These are phyloP conservation scores for Apophysomyces sp. DNA, from an alignment of 371 early-diverging fungal genomes.

Conservation along the genomic window DNA sequence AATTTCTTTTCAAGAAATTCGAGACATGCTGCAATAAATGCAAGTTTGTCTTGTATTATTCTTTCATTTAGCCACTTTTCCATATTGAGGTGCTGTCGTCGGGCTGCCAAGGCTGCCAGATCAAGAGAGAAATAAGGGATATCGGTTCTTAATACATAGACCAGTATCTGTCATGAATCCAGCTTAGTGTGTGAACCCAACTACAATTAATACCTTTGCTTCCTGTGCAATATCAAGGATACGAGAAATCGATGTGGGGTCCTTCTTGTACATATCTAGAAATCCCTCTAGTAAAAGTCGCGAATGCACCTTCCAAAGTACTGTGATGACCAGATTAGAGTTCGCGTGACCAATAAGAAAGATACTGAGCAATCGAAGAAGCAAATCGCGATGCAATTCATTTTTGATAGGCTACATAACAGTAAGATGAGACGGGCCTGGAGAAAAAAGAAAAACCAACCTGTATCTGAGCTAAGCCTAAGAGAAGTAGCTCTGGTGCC, in stretches of 20 bases:
- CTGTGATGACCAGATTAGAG: constrained; percentile 69
- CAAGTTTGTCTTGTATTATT: constrained; percentile 59
- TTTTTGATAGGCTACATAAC: constrained; percentile 53
- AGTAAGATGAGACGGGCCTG: neutral
- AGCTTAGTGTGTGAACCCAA: neutral
- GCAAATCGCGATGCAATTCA: constrained; percentile 65
- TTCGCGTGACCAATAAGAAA: constrained; percentile 77
- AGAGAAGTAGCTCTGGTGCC: constrained; percentile 74
- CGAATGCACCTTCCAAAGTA: constrained; percentile 72
- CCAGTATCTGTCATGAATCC: constrained; percentile 55
- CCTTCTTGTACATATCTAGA: constrained; percentile 74
- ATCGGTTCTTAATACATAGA: constrained; percentile 67
- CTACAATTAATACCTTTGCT: constrained; percentile 58
- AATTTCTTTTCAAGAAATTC: constrained; percentile 77
- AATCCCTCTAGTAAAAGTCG: constrained; percentile 65
- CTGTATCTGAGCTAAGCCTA: constrained; percentile 74
- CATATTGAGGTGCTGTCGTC: constrained; percentile 78
- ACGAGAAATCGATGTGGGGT: constrained; percentile 68
- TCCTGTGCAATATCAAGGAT: constrained; percentile 84
- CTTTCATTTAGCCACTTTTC: constrained; percentile 85
- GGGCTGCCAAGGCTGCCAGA: constrained; percentile 80
- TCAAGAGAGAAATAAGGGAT: constrained; percentile 76
- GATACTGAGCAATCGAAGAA: constrained; percentile 63
- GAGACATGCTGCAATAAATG: constrained; percentile 70
- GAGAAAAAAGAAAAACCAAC: constrained; percentile 12